Conservation (phyloP, 345 rosid genomes). For the Moringa oleifera region DNA sequence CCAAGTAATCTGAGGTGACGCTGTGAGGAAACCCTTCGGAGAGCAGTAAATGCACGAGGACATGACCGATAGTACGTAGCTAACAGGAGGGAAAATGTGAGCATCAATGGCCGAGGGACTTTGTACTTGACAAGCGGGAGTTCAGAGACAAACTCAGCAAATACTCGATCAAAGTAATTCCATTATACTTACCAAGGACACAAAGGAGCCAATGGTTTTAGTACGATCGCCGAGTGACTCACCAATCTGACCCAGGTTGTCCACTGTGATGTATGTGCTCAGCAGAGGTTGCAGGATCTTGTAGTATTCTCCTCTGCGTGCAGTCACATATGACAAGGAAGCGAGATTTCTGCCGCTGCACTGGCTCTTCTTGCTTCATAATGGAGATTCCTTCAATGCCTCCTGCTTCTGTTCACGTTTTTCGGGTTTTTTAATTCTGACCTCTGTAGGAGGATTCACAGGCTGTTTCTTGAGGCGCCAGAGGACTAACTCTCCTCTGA, state of each 20-base stretch:
- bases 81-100: slow-evolving; percentile 59
- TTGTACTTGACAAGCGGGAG: slow-evolving; percentile 45
- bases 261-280: slow-evolving; percentile 71
- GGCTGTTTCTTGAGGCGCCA: slow-evolving; percentile 51
- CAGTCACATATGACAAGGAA: slow-evolving; percentile 41
- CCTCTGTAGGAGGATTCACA: slow-evolving; percentile 18
- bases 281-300: slow-evolving; percentile 74
- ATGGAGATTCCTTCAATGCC: too few species aligned
- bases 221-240: slow-evolving; percentile 74
- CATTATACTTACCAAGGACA: slow-evolving; percentile 86
- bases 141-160: slow-evolving; percentile 78
- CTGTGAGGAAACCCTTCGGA: slow-evolving; percentile 88
- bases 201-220: slow-evolving; percentile 51
- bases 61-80: slow-evolving; percentile 55
- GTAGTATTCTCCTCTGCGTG: slow-evolving; percentile 83
- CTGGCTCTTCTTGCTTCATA: slow-evolving; percentile 13
- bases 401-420: slow-evolving; percentile 8
- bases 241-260: slow-evolving; percentile 88
- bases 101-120: slow-evolving; percentile 67
- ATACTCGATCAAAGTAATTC: slow-evolving; percentile 85
- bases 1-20: slow-evolving; percentile 83
- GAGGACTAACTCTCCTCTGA: slow-evolving; percentile 50
- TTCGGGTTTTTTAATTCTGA: slow-evolving; percentile 19
- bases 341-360: slow-evolving; percentile 35
- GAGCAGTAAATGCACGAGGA: slow-evolving; percentile 57